Evolutionary conservation across 2,329 filamentous ascomycete genomes (phyloP).

Genomic region (Monilinia aucupariae): DNA sequence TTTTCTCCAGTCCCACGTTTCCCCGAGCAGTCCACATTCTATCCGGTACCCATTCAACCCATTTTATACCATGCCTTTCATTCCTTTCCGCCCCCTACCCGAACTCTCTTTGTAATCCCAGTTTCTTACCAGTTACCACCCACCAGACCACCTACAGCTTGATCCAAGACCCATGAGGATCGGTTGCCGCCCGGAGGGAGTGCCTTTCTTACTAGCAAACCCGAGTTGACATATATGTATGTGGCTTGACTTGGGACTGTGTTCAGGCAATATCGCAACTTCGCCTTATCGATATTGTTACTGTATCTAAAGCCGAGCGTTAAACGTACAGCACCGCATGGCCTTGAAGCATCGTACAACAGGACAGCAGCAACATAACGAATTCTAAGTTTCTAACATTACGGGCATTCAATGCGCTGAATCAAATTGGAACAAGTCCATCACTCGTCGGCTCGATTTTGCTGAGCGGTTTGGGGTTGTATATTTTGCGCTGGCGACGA

Average conservation of each 20-base stretch:
- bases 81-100: not conserved
- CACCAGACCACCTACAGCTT: conserved; percentile 2
- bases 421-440: not conserved
- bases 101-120: not conserved
- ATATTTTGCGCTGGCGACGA: conserved; percentile 3
- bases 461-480: not conserved
- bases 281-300: conserved; percentile 17
- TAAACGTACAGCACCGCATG: not conserved
- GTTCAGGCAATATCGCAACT: conserved; percentile 4
- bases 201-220: conserved; percentile 1
- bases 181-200: conserved; percentile 13
- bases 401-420: not conserved
- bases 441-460: not conserved
- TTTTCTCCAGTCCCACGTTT: conserved; percentile 14
- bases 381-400: not conserved
- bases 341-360: not conserved
- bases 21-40: conserved; percentile 8
- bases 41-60: conserved; percentile 2
- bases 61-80: not conserved
- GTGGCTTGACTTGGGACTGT: not conserved
- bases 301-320: conserved; percentile 2
- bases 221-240: conserved; percentile 4
- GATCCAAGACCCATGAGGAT: conserved; percentile 11
- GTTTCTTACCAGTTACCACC: not conserved
- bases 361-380: not conserved